A percentile compares a stretch with the other conserved stretches of the same genome.
Evolutionary conservation across 345 rosid species (phyloP).

Genomic region (Euphorbia lathyris): DNA sequence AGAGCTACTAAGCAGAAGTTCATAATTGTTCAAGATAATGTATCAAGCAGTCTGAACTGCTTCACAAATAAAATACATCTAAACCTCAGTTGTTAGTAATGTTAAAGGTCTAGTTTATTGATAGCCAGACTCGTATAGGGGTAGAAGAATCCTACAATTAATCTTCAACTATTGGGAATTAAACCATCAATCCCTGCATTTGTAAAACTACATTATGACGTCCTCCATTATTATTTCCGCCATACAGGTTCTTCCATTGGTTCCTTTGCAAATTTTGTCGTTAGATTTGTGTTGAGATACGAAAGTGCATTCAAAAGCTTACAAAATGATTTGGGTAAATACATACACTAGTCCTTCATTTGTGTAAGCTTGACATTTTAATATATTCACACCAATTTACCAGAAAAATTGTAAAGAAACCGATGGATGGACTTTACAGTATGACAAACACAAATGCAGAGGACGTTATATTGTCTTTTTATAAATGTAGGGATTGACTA

Average conservation of each 20-base stretch:
- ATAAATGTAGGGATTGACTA: too few species aligned
- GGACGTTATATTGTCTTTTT: too few species aligned
- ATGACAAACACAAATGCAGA: too few species aligned
- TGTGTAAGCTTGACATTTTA: neutral
- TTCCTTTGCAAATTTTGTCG: neutral
- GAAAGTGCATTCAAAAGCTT: neutral
- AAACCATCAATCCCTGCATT: neutral
- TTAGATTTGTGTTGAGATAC: neutral
- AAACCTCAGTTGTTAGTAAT: neutral
- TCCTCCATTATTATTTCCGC: too few species aligned
- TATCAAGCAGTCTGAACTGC: neutral
- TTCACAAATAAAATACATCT: neutral
- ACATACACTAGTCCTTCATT: neutral
- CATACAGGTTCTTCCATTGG: neutral
- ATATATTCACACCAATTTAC: neutral
- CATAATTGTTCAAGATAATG: neutral
- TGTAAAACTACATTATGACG: neutral
- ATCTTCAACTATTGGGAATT: neutral
- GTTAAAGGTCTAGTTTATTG: neutral
- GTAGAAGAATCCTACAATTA: neutral
- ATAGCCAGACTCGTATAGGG: neutral
- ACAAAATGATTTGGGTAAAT: neutral
- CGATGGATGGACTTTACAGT: too few species aligned
- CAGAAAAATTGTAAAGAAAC: too few species aligned
- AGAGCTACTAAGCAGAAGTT: neutral